Evolutionary conservation across 2,329 filamentous ascomycete genomes (phyloP).

Genomic region (Paracoccidioides lutzii): DNA sequence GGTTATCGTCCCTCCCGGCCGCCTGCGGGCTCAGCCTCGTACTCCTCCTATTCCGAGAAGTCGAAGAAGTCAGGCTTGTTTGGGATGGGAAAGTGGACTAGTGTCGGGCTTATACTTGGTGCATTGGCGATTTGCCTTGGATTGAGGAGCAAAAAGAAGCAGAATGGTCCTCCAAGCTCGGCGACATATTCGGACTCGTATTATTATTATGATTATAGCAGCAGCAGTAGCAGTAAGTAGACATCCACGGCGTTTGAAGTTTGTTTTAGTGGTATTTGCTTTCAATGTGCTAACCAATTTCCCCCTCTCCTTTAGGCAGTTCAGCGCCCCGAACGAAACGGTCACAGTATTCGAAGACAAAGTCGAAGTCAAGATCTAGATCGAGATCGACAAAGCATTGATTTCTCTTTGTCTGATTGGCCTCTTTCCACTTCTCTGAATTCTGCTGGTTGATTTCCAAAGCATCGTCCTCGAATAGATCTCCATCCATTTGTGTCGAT

Average conservation of each 20-base stretch:
- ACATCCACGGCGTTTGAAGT: neutral
- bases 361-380: neutral
- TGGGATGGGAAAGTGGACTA: conserved; percentile 27
- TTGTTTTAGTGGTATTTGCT: neutral
- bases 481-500: neutral
- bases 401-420: neutral
- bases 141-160: conserved; percentile 28
- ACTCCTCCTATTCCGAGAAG: conserved; percentile 11
- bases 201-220: conserved; percentile 28
- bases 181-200: conserved; percentile 27
- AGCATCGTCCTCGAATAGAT: neutral
- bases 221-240: conserved; percentile 31
- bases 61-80: conserved; percentile 25
- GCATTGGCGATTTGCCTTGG: conserved; percentile 35
- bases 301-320: neutral
- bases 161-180: conserved; percentile 29
- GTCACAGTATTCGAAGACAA: too few species aligned
- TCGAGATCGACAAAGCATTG: neutral
- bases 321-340: neutral
- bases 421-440: neutral
- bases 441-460: neutral
- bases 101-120: conserved; percentile 31
- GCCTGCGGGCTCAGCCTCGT: conserved; percentile 12
- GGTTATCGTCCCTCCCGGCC: conserved; percentile 18
- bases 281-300: neutral